Evolutionary conservation across 202 grass and related monocot genomes (phyloP).

Genomic region (Alloteropsis angusta): DNA sequence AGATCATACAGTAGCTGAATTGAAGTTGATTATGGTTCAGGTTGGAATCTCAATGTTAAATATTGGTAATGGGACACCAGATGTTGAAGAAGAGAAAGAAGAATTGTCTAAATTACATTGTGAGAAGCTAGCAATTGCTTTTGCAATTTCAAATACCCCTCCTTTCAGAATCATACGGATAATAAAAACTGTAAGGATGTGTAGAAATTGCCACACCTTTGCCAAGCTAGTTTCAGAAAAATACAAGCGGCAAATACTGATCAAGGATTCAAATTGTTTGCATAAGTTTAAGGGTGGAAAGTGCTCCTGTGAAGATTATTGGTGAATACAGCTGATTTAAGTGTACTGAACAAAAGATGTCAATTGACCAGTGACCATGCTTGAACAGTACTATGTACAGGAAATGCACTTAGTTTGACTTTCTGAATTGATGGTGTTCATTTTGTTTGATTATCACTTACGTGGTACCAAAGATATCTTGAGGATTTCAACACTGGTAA

Average conservation of each 20-base stretch:
- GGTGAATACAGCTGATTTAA: slow-evolving; percentile 36
- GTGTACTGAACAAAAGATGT: background rate
- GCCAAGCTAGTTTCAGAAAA: slow-evolving; percentile 63
- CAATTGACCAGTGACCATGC: slow-evolving; percentile 3
- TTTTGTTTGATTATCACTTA: background rate
- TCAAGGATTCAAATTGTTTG: slow-evolving; percentile 74
- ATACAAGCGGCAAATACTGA: slow-evolving; percentile 51
- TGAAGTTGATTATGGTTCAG: slow-evolving; percentile 38
- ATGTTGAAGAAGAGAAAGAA: slow-evolving; percentile 60
- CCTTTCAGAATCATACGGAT: slow-evolving; percentile 47
- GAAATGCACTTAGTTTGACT: background rate
- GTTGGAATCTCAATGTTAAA: slow-evolving; percentile 16
- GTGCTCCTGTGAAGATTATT: slow-evolving; percentile 85
- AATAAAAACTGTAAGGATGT: slow-evolving; percentile 65
- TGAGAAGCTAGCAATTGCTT: slow-evolving; percentile 72
- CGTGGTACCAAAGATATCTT: background rate
- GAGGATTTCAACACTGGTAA: background rate
- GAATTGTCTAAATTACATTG: slow-evolving; percentile 47
- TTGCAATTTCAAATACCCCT: slow-evolving; percentile 51
- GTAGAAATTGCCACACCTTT: slow-evolving; percentile 63
- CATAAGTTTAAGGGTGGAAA: slow-evolving; percentile 69
- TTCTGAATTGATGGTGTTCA: background rate
- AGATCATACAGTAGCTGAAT: slow-evolving; percentile 31
- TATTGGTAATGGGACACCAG: slow-evolving; percentile 19
- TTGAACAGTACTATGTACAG: slow-evolving; percentile 3